Conservation (phyloP, 1,284 basidiomycete genomes). For the Boletus sp. region DNA sequence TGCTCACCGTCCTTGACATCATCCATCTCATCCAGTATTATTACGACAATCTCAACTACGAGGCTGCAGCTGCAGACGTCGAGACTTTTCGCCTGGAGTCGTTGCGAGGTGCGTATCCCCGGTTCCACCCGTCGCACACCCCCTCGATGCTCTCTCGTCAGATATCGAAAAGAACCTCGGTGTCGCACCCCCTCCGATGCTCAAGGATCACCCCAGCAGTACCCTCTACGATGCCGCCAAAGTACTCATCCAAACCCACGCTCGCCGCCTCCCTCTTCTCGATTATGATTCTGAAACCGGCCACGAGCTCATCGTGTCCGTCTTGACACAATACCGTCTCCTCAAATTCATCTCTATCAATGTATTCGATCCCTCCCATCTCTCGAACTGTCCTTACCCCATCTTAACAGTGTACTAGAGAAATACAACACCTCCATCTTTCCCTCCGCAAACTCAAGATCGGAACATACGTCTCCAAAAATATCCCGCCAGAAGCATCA, state of each 20-base stretch:
- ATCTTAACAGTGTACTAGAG: slow-evolving; percentile 56
- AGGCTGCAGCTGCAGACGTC: slow-evolving; percentile 85
- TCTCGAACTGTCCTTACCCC: slow-evolving; percentile 7
- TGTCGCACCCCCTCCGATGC: slow-evolving; percentile 88
- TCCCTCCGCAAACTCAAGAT: slow-evolving; percentile 86
- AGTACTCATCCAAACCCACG: slow-evolving; percentile 92
- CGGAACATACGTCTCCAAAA: slow-evolving; percentile 81
- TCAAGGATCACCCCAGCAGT: slow-evolving; percentile 84
- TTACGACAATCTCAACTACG: slow-evolving; percentile 84
- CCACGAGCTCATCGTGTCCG: slow-evolving; percentile 93
- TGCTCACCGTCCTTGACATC: slow-evolving; percentile 95
- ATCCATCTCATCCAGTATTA: slow-evolving; percentile 98
- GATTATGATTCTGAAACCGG: slow-evolving; percentile 93
- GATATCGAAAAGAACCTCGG: slow-evolving; percentile 93
- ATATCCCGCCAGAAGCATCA: slow-evolving; percentile 37
- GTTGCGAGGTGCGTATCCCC: slow-evolving; percentile 64
- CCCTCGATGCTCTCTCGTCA: slow-evolving; percentile 32
- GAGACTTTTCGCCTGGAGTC: slow-evolving; percentile 91
- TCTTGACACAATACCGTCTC: slow-evolving; percentile 95
- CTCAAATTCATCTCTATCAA: slow-evolving; percentile 99
- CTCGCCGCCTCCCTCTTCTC: slow-evolving; percentile 89
- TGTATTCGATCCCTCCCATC: slow-evolving; percentile 47
- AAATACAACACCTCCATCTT: slow-evolving; percentile 72
- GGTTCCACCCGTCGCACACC: slow-evolving; percentile 4
- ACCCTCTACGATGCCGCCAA: slow-evolving; percentile 90